Evolutionary conservation across 2,329 filamentous ascomycete species (phyloP).

Genomic region (Fonsecaea monophora): DNA sequence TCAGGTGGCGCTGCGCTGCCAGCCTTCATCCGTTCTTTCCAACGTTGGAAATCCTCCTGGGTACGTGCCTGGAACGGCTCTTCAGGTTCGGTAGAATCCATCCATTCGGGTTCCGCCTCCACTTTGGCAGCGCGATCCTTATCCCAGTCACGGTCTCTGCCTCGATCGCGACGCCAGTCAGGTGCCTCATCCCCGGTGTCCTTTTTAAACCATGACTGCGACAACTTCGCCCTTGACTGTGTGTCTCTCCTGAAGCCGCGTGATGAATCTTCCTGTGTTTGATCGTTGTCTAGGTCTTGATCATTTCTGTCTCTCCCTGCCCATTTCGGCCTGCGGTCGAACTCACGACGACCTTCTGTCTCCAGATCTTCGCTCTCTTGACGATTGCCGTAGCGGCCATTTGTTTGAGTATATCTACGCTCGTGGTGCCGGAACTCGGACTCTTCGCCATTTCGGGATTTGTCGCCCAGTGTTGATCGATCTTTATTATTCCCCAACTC

Average conservation of each 20-base stretch:
- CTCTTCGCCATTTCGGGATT: constrained; percentile 26
- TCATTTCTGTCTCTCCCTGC: constrained; percentile 35
- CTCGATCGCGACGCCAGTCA: constrained; percentile 65
- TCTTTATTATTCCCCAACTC: constrained; percentile 19
- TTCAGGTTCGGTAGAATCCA: constrained; percentile 73
- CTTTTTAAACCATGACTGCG: constrained; percentile 77
- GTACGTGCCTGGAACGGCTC: constrained; percentile 68
- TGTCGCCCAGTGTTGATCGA: constrained; percentile 26
- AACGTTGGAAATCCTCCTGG: constrained; percentile 89
- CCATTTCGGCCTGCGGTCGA: constrained; percentile 38
- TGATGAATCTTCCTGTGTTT: constrained; percentile 23
- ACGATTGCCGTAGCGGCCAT: constrained; percentile 29
- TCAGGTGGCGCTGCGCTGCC: constrained; percentile 45
- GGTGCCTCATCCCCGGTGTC: constrained; percentile 62
- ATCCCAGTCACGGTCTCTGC: constrained; percentile 64
- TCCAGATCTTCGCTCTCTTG: constrained; percentile 32
- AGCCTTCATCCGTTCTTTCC: constrained; percentile 89
- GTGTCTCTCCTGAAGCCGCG: constrained; percentile 37
- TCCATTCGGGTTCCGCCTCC: constrained; percentile 87
- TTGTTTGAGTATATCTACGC: constrained; percentile 28
- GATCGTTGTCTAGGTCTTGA: constrained; percentile 33
- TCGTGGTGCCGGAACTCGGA: constrained; percentile 19
- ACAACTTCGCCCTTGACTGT: constrained; percentile 61
- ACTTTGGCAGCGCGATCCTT: constrained; percentile 60
- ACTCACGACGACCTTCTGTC: constrained; percentile 31